Base-by-base conservation (phyloP, 1,284 basidiomycete species). In the Ganoderma lucidum region DNA sequence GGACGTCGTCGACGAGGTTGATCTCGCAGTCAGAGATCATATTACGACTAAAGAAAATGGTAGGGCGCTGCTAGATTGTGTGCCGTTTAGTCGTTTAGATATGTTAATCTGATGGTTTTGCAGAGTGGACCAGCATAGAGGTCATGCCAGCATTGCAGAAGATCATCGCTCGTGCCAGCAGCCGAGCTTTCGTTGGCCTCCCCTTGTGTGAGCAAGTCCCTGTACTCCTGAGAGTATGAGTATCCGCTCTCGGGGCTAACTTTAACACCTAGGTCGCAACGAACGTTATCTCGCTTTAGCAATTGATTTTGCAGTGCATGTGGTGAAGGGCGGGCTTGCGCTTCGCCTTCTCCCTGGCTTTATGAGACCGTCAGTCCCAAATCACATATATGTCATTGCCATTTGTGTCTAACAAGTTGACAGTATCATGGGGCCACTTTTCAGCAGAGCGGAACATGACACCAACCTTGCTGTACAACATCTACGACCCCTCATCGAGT, bases 161-260 rank as follows among this genome's bases (percentile, higher is more conserved):
- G 53, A 66, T 72, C 44, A 55, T 72, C 28, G 65, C 62, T 9
- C 60, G 69, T 2, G 63, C 55, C 15, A 84, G 80, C 69, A 86
- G 85, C 73, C 80, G 85, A 51, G 81, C 83, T 3, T 84, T 86
- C 65, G 81, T 87, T 65, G 85, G 86, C 1, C 65, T 78, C 6
- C 82, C 82, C 3, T 17, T 68, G 28, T 23, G 66, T 83, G 12
- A 51, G 48, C 9, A 51, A 84, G 84, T 79, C 32, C 64, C 4
- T 15, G 12, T 53, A 23, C 9, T 15, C 2, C 4, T 14, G 3
- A 15, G 15, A 15, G 30, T 15, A 15, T 9, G 15, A 15, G 30
- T 15, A 15, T 9, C 45, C 45, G 1, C 15, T 6, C 19, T 48
- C n/a, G 6, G n/a, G 19, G 28, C 12, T 30, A 17, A 30, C 14